These are phyloP conservation scores for Scleromitrula shiraiana DNA, from an alignment of 2,329 filamentous ascomycete species.

Conservation along the genomic window DNA sequence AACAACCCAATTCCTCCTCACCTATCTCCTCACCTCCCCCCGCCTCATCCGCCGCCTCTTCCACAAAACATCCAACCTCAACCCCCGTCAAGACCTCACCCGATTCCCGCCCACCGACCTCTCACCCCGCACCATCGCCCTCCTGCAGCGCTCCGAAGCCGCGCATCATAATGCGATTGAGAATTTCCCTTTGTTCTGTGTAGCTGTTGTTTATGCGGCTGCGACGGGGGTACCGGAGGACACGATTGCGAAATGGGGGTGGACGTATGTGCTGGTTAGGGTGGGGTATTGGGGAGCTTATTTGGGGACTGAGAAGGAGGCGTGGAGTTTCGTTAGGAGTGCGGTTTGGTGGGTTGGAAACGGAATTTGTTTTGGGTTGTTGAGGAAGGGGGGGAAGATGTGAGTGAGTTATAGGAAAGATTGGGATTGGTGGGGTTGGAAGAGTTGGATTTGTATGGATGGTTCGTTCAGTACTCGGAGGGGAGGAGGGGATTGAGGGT, in stretches of 20 bases:
- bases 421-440: background rate
- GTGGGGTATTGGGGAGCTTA: slow-evolving; percentile 36
- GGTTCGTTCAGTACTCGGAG: no score
- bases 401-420: slow-evolving; percentile 29
- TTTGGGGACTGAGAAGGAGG: slow-evolving; percentile 32
- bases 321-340: slow-evolving; percentile 31
- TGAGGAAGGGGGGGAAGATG: slow-evolving; percentile 28
- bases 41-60: slow-evolving; percentile 11
- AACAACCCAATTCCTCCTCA: background rate
- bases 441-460: no score
- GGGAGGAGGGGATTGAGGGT: no score
- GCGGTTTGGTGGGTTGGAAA: slow-evolving; percentile 38
- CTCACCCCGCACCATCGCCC: slow-evolving; percentile 35
- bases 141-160: background rate
- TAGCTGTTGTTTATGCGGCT: slow-evolving; percentile 33
- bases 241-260: slow-evolving; percentile 33
- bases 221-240: slow-evolving; percentile 32
- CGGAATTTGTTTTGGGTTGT: slow-evolving; percentile 32
- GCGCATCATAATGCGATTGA: slow-evolving; percentile 30
- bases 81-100: slow-evolving; percentile 9
- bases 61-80: background rate
- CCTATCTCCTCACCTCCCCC: slow-evolving; percentile 5
- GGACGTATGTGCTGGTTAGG: slow-evolving; percentile 35
- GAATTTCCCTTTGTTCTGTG: slow-evolving; percentile 33
- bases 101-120: slow-evolving; percentile 31